Evolutionary conservation across 2,329 filamentous ascomycete genomes (phyloP).

Genomic region (Tolypocladium endophyticum): DNA sequence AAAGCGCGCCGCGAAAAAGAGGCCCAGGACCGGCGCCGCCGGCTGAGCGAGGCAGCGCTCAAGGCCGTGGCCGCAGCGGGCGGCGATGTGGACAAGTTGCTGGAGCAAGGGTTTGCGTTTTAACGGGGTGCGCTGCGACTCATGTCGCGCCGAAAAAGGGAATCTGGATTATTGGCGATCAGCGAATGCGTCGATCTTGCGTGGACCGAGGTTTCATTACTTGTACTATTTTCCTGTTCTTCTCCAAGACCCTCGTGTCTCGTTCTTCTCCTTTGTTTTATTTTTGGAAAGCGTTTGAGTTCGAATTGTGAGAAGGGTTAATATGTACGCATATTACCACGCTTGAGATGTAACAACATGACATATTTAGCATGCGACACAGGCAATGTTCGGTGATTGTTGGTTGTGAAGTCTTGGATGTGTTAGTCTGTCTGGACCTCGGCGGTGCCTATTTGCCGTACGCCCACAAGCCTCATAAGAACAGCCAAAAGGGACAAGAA

Average conservation of each 20-base stretch:
- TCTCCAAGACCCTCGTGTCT: neutral
- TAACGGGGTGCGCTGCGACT: constrained; percentile 8
- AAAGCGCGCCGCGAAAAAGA: constrained; percentile 89
- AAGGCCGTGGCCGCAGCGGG: constrained; percentile 61
- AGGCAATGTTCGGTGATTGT: neutral
- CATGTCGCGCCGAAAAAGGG: neutral
- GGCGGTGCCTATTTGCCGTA: too few species aligned
- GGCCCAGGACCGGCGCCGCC: constrained; percentile 63
- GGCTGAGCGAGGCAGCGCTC: constrained; percentile 57
- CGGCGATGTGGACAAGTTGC: constrained; percentile 49
- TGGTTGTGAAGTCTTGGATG: neutral
- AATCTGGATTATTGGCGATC: neutral
- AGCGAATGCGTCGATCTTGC: neutral
- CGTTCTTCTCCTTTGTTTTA: neutral
- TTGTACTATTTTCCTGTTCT: neutral
- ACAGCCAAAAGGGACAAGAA: neutral
- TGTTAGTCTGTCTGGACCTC: too few species aligned
- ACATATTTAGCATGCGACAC: neutral
- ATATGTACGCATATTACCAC: neutral
- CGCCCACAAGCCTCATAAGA: too few species aligned
- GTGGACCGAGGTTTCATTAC: neutral
- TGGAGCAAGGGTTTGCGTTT: constrained; percentile 38
- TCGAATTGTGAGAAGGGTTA: neutral
- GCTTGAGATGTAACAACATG: neutral
- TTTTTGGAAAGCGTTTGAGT: neutral